A percentile compares a stretch with the other conserved stretches of the same genome.
Evolutionary conservation across 2,329 filamentous ascomycete genomes (phyloP).

Genomic region (Pyrenophora seminiperda): DNA sequence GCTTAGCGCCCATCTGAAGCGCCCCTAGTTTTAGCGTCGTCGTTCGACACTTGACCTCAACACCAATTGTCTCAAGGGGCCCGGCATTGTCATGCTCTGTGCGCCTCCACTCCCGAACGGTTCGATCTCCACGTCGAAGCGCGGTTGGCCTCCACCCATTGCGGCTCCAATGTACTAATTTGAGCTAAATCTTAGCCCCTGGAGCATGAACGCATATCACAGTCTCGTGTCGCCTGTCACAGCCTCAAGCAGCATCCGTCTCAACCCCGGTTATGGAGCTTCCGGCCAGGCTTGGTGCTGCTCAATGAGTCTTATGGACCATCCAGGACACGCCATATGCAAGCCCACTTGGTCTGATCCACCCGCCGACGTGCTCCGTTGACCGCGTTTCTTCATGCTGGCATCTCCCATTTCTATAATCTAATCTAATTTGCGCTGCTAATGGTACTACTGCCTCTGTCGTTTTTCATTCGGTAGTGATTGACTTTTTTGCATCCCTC

Average conservation of each 20-base stretch:
- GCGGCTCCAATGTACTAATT: constrained; percentile 23
- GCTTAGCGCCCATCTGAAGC: constrained; percentile 25
- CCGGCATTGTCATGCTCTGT: constrained; percentile 33
- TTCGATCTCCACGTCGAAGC: constrained; percentile 23
- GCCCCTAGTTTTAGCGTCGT: constrained; percentile 36
- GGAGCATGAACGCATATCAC: constrained; percentile 36
- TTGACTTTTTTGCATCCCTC: constrained; percentile 27
- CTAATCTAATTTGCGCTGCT: constrained; percentile 35
- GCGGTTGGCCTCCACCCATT: constrained; percentile 33
- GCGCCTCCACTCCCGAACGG: constrained; percentile 15
- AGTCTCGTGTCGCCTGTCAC: constrained; percentile 36
- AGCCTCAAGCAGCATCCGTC: constrained; percentile 40
- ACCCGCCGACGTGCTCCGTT: constrained; percentile 21
- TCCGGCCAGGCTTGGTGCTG: constrained; percentile 36
- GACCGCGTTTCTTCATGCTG: constrained; percentile 23
- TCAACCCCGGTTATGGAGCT: constrained; percentile 37
- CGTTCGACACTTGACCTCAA: constrained; percentile 33
- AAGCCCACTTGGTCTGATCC: constrained; percentile 22
- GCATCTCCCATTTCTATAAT: constrained; percentile 31
- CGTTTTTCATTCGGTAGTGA: constrained; percentile 33
- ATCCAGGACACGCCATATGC: constrained; percentile 40
- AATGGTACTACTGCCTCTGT: constrained; percentile 38
- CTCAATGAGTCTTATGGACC: constrained; percentile 32
- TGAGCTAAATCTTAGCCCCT: constrained; percentile 28
- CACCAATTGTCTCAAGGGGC: constrained; percentile 49